These are phyloP conservation scores for Saturnispora sanitii DNA, from an alignment of 805 yeast species.

Conservation along the genomic window DNA sequence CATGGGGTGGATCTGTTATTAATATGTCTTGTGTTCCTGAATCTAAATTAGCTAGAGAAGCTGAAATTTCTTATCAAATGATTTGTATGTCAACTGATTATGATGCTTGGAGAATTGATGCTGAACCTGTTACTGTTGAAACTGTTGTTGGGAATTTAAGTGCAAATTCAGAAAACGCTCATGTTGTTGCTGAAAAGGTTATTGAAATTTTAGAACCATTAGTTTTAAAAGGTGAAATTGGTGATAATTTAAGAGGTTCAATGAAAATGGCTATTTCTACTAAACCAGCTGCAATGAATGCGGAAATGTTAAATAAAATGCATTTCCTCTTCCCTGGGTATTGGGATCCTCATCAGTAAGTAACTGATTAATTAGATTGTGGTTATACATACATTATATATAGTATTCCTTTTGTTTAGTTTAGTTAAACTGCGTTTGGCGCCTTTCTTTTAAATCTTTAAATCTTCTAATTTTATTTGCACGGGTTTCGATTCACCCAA, in stretches of 20 bases:
- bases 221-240: slow-evolving; percentile 50
- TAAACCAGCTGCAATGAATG: slow-evolving; percentile 58
- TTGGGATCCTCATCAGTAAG: slow-evolving; percentile 7
- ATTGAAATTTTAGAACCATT: slow-evolving; percentile 58
- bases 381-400: neutral
- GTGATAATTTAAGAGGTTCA: slow-evolving; percentile 59
- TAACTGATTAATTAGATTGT: neutral
- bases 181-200: slow-evolving; percentile 58
- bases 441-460: neutral
- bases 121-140: slow-evolving; percentile 97
- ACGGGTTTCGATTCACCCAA: neutral
- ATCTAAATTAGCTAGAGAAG: slow-evolving; percentile 92
- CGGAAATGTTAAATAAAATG: slow-evolving; percentile 67
- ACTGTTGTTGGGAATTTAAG: slow-evolving; percentile 84
- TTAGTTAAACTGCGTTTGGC: neutral
- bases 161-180: slow-evolving; percentile 84
- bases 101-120: slow-evolving; percentile 95
- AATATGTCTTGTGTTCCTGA: slow-evolving; percentile 98
- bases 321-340: slow-evolving; percentile 89
- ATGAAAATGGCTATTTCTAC: slow-evolving; percentile 82
- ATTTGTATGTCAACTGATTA: slow-evolving; percentile 98
- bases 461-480: slow-evolving; percentile 6
- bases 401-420: slow-evolving; percentile 2
- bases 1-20: slow-evolving; percentile 91
- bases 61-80: slow-evolving; percentile 96